A percentile compares a stretch with the other conserved stretches of the same genome.
phyloP scores from a whole-genome alignment of 2,329 filamentous ascomycete genomes.

The Diaporthe aspalathi region DNA sequence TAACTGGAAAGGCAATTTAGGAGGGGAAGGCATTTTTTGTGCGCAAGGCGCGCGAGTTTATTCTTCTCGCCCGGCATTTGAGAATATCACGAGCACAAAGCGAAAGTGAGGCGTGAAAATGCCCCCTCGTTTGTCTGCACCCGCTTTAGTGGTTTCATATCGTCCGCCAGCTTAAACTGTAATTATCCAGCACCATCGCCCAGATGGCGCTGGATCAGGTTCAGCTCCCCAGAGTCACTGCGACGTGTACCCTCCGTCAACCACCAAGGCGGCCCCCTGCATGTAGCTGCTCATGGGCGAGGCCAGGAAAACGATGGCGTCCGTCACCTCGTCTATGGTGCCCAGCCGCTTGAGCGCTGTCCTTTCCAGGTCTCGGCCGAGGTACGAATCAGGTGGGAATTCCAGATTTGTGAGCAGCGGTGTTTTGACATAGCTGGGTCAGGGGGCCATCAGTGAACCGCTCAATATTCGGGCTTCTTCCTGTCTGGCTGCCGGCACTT shows the following conservation, averaged over 20 bases:
- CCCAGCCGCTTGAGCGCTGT: slow-evolving; percentile 62
- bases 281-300: slow-evolving; percentile 65
- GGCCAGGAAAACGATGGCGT: slow-evolving; percentile 62
- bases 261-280: slow-evolving; percentile 58
- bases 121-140: background rate
- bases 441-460: background rate
- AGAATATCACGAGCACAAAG: no score
- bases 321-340: slow-evolving; percentile 63
- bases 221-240: background rate
- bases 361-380: slow-evolving; percentile 51
- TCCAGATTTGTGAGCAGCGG: background rate
- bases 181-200: background rate
- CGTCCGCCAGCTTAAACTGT: background rate
- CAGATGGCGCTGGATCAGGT: background rate
- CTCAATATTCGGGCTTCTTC: no score
- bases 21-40: background rate
- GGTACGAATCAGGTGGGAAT: background rate
- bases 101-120: background rate
- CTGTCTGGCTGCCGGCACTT: background rate
- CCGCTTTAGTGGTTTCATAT: no score
- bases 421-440: background rate
- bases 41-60: background rate
- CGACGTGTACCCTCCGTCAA: slow-evolving; percentile 57
- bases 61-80: no score
- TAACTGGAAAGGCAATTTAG: no score